Percentiles rank a stretch among this genome's conserved stretches.
Conservation (phyloP, 1,139 yeast genomes). For the Debaryomycetaceae sp. region DNA sequence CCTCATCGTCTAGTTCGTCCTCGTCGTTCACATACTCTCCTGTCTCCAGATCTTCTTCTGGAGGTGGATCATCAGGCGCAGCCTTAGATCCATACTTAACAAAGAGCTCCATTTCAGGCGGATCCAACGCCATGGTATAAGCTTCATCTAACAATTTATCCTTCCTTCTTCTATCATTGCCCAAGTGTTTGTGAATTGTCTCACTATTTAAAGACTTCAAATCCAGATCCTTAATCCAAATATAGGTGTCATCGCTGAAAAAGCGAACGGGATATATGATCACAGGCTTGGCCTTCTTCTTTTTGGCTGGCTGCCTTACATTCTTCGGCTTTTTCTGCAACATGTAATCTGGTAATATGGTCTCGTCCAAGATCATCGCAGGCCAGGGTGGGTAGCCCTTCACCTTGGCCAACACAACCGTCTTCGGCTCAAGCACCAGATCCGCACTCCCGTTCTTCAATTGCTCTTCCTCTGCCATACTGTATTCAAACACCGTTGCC, state of each 20-base stretch:
- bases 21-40: slow-evolving; percentile 22
- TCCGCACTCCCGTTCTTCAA: background rate
- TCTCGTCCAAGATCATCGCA: slow-evolving; percentile 64
- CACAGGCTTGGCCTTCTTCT: slow-evolving; percentile 14
- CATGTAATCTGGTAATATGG: slow-evolving; percentile 54
- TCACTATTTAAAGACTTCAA: slow-evolving; percentile 26
- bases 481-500: background rate
- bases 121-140: slow-evolving; percentile 36
- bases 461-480: background rate
- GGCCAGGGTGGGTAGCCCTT: slow-evolving; percentile 86
- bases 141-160: slow-evolving; percentile 38
- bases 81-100: slow-evolving; percentile 43
- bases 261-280: slow-evolving; percentile 50
- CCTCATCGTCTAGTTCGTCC: slow-evolving; percentile 13
- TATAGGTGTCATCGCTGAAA: slow-evolving; percentile 63
- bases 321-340: slow-evolving; percentile 45
- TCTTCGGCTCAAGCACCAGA: slow-evolving; percentile 14
- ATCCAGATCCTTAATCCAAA: slow-evolving; percentile 53
- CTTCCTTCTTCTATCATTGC: slow-evolving; percentile 22
- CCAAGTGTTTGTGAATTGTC: slow-evolving; percentile 28
- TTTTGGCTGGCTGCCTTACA: slow-evolving; percentile 17
- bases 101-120: slow-evolving; percentile 43
- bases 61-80: slow-evolving; percentile 18
- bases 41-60: slow-evolving; percentile 12
- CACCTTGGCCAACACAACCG: slow-evolving; percentile 65